Evolutionary conservation across 345 rosid genomes (phyloP), one percentile per base, ranked within the genome.

Genomic region (Sisymbrium irio): DNA sequence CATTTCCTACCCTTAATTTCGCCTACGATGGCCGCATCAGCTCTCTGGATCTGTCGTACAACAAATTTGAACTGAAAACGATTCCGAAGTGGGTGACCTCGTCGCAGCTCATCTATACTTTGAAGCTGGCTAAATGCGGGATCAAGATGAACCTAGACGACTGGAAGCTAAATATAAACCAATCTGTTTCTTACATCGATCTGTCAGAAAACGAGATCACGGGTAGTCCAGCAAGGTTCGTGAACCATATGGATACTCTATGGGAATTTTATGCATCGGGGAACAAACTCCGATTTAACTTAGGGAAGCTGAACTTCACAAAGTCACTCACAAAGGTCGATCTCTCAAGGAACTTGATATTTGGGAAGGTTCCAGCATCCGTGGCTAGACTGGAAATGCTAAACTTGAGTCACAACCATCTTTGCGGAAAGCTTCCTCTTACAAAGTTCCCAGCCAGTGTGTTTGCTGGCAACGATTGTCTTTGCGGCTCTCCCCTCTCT

Each of bases 61-160:
- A 85, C 67, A 51, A 41, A 5, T 87, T 91, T 75, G 80, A 84
- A 15, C 87, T 87, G 7, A 74, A 75, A 3, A 59, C 79, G 49
- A 91, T 88, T 58, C 92, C 97, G 18, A 72, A 62, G 11, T 88
- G 97, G 97, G 97, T 83, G 33, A 85, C 90, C 6, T 81, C 86
- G 0, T 91, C 92, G 15, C 81, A 87, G 0, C 70, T 80, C 14
- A 80, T 88, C 37, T 86, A 71, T 76, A 83, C 83, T 10, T 80
- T 88, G 40, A 87, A 85, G 79, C 83, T 91, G 0, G 94, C 84
- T 0, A 81, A 80, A 46, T 87, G 94, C 36, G 92, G 97, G 61
- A 79, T 90, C 77, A 82, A 84, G 72, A 78, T 85, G 19, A 44
- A 7, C 9, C 4, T 44, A n/a, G 19, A 78, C n/a, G 54, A 67